Base-by-base conservation (phyloP, 2,329 filamentous ascomycete species). In the Emericellopsis atlantica region DNA sequence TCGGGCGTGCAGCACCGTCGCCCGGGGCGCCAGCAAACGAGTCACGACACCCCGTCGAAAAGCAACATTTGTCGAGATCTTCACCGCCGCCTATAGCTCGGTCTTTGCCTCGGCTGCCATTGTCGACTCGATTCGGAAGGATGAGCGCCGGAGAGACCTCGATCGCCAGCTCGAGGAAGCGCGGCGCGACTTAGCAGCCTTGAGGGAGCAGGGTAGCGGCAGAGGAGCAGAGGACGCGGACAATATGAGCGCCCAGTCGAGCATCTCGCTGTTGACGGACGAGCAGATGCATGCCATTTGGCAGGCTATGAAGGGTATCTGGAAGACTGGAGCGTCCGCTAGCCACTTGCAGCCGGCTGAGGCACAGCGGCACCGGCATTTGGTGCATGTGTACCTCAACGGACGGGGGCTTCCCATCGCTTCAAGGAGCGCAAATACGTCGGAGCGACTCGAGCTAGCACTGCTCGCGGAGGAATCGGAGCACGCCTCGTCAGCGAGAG, bases 1-100 rank as follows among this genome's bases (percentile, higher is more conserved):
- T 62, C 67, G 72, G 49, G 66, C 74, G 52, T 83, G 78, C 60
- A 59, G 74, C 41, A 67, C 70, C 42, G 61, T 64, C 40, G 54
- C 70, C 43, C 63, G 65, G 44, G 59, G 62, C 36, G 51, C 75
- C 45, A 62, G 68, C 44, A 69, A 71, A 43, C 69, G 67, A 52
- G 58, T 67, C 41, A 69, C 73, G 18, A 60, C 67, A 26, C 60
- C 66, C 31, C 67, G 65, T 50, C 69, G 70, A 41, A 70, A 69
- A 47, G 57, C 69, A 35, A 66, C 65, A 33, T 57, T 67, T 51
- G 60, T 69, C 58, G 64, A 78, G 59, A 47, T 79, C 44, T 68
- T 81, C 53, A 84, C 80, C 21, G 74, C 81, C 32, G 74, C 72
- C 54, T 85, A 84, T 52, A 80, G 80, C 22, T 74, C 77, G 29